Base-by-base conservation (phyloP, 345 rosid species). In the Clarkia xantiana region DNA sequence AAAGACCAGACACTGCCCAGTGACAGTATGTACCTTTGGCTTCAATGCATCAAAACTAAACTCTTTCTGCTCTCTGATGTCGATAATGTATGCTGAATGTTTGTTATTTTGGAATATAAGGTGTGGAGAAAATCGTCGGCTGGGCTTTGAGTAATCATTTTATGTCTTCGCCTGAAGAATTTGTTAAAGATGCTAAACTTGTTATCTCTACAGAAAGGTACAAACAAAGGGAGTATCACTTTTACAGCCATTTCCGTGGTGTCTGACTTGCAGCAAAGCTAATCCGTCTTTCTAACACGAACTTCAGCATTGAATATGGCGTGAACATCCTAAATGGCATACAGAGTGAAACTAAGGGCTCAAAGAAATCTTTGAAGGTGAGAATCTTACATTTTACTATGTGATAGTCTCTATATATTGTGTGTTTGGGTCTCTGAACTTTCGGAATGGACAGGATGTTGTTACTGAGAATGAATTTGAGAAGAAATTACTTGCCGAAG, bases 391-490 rank as follows among this genome's bases (percentile, higher is more conserved):
- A 18, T 14, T 38, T 23, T 42, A 20, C 11, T 10, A 47, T 10
- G 36, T 17, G 17, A 22, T 16, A 44, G 25, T 22, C 20, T 45
- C 17, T 22, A 7, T 4, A 17, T 41, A 2, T 29, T 17, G 6
- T 10, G 18, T 13, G 9, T 45, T 54, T 45, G 44, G 36, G 9
- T 44, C n/a, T 44, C n/a, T 44, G 38, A 55, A 43, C n/a, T 38
- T 9, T 14, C 9, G 19, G 49, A 54, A 14, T 29, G 38, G 43
- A 42, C 76, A 91, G 99, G 99, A 93, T 66, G 95, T 93, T 58
- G 80, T 80, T 49, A 93, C 99, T 25, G 96, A 93, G 62, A 93
- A 93, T 66, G 96, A 93, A 58, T 93, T 93, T 63, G 96, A 93
- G 71, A 93, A 93, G 76, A 93, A 93, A 59, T 96, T 93, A 66